Percentiles rank a stretch among this genome's conserved stretches.
phyloP scores from a whole-genome alignment of 2,329 filamentous ascomycete species.

The Aspergillus bombycis region DNA sequence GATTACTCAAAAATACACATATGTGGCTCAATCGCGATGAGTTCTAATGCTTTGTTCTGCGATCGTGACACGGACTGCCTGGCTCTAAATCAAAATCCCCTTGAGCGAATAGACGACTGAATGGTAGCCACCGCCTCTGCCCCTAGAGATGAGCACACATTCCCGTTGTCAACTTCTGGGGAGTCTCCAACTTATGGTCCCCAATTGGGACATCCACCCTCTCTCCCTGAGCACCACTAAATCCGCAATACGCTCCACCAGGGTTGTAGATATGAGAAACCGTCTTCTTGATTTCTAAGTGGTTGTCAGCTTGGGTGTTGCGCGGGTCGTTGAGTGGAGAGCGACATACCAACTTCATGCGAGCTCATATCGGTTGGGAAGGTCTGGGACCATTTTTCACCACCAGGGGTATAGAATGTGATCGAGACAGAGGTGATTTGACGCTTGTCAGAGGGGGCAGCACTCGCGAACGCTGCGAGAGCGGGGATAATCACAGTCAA shows the following conservation, averaged over 20 bases:
- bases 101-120: background rate
- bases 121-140: background rate
- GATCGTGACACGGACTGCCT: background rate
- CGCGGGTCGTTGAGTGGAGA: too few relatives aligned
- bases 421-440: conserved; percentile 4
- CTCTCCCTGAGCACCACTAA: conserved; percentile 5
- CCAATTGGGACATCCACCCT: conserved; percentile 1
- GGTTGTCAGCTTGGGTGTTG: background rate
- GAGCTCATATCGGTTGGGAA: conserved; percentile 1
- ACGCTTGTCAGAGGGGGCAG: conserved; percentile 3
- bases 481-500: background rate
- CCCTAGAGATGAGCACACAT: conserved; percentile 2
- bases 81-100: background rate
- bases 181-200: conserved; percentile 2
- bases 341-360: conserved; percentile 1
- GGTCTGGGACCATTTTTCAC: background rate
- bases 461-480: background rate
- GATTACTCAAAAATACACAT: too few relatives aligned
- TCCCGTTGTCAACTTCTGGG: background rate
- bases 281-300: background rate
- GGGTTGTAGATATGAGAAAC: conserved; percentile 11
- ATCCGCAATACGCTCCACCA: conserved; percentile 8
- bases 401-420: conserved; percentile 1
- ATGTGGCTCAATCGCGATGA: too few relatives aligned
- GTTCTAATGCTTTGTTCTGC: too few relatives aligned